phyloP scores from a whole-genome alignment of 208 protist species.

The Leishmania major region DNA sequence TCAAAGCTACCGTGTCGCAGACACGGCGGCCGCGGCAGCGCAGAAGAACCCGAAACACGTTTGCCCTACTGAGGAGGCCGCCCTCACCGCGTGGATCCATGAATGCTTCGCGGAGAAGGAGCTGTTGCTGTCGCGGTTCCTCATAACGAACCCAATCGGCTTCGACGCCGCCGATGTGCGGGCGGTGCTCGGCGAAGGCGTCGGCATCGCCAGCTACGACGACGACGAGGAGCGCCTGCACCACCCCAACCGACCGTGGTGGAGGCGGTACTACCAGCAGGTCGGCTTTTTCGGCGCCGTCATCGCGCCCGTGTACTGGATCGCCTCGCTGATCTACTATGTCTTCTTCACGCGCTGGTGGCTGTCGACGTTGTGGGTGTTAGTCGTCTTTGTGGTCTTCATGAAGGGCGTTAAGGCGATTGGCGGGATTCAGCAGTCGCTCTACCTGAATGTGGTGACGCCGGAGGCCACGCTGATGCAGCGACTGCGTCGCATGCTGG shows the following conservation, averaged over 20 bases:
- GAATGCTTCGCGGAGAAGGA: conserved; percentile 86
- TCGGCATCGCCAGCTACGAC: conserved; percentile 59
- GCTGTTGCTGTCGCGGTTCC: conserved; percentile 75
- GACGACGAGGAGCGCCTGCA: conserved; percentile 35
- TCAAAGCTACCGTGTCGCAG: conserved; percentile 40
- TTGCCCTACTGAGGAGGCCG: conserved; percentile 48
- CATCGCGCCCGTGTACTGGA: conserved; percentile 21
- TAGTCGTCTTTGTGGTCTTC: conserved; percentile 9
- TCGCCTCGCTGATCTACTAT: conserved; percentile 26
- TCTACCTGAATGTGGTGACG: conserved; percentile 22
- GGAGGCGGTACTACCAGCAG: conserved; percentile 30
- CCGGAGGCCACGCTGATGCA: conserved; percentile 26
- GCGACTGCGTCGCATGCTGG: conserved; percentile 14
- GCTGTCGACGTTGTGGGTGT: conserved; percentile 15
- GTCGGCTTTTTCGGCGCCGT: conserved; percentile 22
- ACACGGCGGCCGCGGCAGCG: conserved; percentile 18
- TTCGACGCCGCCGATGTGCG: conserved; percentile 65
- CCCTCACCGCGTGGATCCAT: conserved; percentile 60
- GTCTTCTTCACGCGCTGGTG: conserved; percentile 24
- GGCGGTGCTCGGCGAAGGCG: conserved; percentile 54
- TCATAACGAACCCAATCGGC: conserved; percentile 55
- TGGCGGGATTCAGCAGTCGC: conserved; percentile 24
- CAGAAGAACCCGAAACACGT: conserved; percentile 13
- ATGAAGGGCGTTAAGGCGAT: conserved; percentile 6
- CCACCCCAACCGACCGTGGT: conserved; percentile 20